A percentile compares a stretch with the other conserved stretches of the same genome.
These are phyloP conservation scores for Saturnispora quitensis DNA, from an alignment of 805 yeast species.

Conservation along the genomic window DNA sequence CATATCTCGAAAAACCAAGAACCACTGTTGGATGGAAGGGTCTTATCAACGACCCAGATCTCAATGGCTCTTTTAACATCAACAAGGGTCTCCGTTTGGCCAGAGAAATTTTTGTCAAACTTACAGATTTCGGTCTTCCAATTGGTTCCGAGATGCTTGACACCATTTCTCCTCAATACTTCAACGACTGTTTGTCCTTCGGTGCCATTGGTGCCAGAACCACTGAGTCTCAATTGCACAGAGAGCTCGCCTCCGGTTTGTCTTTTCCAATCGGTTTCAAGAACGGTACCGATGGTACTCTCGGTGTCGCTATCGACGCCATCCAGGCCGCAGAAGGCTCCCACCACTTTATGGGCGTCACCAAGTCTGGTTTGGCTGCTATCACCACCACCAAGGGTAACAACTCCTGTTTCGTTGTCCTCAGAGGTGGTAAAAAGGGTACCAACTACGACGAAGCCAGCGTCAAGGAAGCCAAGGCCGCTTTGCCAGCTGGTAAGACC, in stretches of 20 bases:
- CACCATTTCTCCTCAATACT: slow-evolving; percentile 93
- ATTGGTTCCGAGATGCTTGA: slow-evolving; percentile 98
- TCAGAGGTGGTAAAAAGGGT: slow-evolving; percentile 93
- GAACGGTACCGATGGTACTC: slow-evolving; percentile 95
- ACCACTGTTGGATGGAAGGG: slow-evolving; percentile 99
- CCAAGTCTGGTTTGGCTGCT: slow-evolving; percentile 95
- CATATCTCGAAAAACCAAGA: slow-evolving; percentile 96
- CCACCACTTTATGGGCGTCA: slow-evolving; percentile 95
- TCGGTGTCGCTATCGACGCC: slow-evolving; percentile 91
- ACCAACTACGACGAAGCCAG: slow-evolving; percentile 83
- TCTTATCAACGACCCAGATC: slow-evolving; percentile 91
- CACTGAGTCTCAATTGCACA: slow-evolving; percentile 94
- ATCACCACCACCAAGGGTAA: slow-evolving; percentile 95
- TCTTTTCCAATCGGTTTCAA: slow-evolving; percentile 99
- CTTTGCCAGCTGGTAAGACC: slow-evolving; percentile 40
- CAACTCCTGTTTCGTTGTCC: slow-evolving; percentile 84
- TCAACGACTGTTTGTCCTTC: slow-evolving; percentile 80
- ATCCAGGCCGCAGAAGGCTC: slow-evolving; percentile 83
- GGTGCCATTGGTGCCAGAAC: slow-evolving; percentile 99
- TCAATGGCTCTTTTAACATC: slow-evolving; percentile 85
- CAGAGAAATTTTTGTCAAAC: slow-evolving; percentile 73
- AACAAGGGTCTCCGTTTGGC: slow-evolving; percentile 88
- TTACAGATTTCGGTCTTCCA: slow-evolving; percentile 75
- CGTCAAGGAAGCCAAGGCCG: slow-evolving; percentile 63
- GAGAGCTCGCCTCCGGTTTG: slow-evolving; percentile 94